These are phyloP conservation scores for Nicotiana undulata DNA, from an alignment of 257 asterid genomes.

Conservation along the genomic window DNA sequence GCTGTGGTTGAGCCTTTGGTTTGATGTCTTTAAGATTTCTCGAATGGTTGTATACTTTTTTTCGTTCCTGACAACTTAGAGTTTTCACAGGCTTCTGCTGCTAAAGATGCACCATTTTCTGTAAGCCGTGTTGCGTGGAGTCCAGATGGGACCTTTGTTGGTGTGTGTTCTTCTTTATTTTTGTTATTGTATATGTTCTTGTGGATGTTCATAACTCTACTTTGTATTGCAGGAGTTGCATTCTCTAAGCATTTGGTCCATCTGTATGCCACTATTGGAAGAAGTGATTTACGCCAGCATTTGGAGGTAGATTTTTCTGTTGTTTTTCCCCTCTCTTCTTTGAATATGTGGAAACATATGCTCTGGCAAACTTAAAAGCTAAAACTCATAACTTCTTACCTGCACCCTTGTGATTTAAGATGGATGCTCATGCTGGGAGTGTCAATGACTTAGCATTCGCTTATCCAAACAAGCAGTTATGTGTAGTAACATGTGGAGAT, in stretches of 20 bases:
- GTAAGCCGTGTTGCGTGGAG: constrained; percentile 93
- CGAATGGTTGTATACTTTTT: not conserved
- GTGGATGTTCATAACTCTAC: constrained; percentile 12
- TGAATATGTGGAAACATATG: not conserved
- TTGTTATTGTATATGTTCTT: constrained; percentile 4
- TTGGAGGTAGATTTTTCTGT: constrained; percentile 52
- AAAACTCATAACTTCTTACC: constrained; percentile 13
- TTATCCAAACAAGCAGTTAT: constrained; percentile 85
- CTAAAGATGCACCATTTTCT: constrained; percentile 82
- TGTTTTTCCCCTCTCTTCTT: not conserved
- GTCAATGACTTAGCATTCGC: constrained; percentile 96
- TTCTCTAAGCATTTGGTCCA: constrained; percentile 90
- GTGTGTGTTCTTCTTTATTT: constrained; percentile 31
- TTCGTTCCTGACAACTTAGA: constrained; percentile 20
- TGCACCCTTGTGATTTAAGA: constrained; percentile 37
- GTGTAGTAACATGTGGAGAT: constrained; percentile 95
- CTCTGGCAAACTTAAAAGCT: constrained; percentile 4
- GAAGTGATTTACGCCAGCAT: constrained; percentile 81
- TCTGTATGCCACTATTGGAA: constrained; percentile 72
- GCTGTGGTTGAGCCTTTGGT: not conserved
- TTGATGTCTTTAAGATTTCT: constrained; percentile 1
- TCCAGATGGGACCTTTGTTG: constrained; percentile 83
- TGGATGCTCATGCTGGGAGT: constrained; percentile 89
- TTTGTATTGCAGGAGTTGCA: constrained; percentile 76
- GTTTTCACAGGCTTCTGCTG: constrained; percentile 70